A percentile compares a stretch with the other conserved stretches of the same genome.
Evolutionary conservation across 805 yeast species (phyloP).

Genomic region (Blastobotrys muscicola): DNA sequence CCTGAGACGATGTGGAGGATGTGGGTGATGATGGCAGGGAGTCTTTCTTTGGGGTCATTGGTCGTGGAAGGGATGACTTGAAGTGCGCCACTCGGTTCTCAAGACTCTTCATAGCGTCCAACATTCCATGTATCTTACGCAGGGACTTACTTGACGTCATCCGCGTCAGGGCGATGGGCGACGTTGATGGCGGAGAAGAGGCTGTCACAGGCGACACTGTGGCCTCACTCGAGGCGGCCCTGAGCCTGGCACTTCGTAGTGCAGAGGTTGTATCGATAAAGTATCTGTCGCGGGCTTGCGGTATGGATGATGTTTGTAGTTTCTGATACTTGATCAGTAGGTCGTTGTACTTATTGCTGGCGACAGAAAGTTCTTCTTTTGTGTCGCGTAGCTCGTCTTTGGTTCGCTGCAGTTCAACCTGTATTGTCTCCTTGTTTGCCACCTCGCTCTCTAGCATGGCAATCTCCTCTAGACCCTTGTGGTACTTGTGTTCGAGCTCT

Average conservation of each 20-base stretch:
- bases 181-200: neutral
- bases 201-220: slow-evolving; percentile 1
- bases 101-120: slow-evolving; percentile 21
- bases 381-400: slow-evolving; percentile 27
- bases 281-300: neutral
- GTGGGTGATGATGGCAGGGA: slow-evolving; percentile 5
- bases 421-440: slow-evolving; percentile 23
- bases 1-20: slow-evolving; percentile 4
- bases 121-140: slow-evolving; percentile 23
- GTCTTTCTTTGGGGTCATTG: slow-evolving; percentile 8
- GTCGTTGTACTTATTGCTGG: slow-evolving; percentile 7
- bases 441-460: slow-evolving; percentile 34
- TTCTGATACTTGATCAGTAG: slow-evolving; percentile 5
- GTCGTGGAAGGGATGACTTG: slow-evolving; percentile 18
- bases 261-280: neutral
- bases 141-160: slow-evolving; percentile 20
- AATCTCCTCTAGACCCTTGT: slow-evolving; percentile 29
- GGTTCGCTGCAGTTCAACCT: slow-evolving; percentile 24
- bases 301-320: neutral
- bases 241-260: neutral
- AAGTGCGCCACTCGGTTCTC: slow-evolving; percentile 23
- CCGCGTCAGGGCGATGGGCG: neutral
- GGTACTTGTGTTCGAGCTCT: slow-evolving; percentile 30
- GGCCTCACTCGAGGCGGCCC: slow-evolving; percentile 2
- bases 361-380: slow-evolving; percentile 24